Evolutionary conservation across 805 yeast genomes (phyloP).

Genomic region (Hanseniaspora hatyaiensis): DNA sequence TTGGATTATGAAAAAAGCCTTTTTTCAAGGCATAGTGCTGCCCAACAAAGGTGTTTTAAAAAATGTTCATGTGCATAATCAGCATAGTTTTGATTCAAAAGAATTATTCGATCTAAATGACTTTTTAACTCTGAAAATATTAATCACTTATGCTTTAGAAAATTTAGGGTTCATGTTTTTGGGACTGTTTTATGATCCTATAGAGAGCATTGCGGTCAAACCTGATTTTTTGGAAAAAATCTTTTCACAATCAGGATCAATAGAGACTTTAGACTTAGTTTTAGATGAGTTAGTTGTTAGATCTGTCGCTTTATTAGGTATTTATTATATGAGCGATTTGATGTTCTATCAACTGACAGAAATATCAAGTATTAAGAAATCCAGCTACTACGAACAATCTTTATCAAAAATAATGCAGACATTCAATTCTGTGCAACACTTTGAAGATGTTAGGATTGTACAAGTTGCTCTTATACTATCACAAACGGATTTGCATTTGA

Average conservation of each 20-base stretch:
- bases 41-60: conserved; percentile 3
- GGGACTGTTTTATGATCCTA: conserved; percentile 27
- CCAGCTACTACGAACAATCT: conserved; percentile 18
- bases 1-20: conserved; percentile 24
- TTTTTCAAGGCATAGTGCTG: conserved; percentile 19
- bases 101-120: conserved; percentile 9
- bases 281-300: conserved; percentile 26
- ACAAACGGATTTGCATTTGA: conserved; percentile 22
- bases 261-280: conserved; percentile 21
- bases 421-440: conserved; percentile 19
- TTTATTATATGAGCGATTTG: conserved; percentile 24
- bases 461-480: conserved; percentile 25
- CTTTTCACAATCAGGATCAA: conserved; percentile 23
- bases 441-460: conserved; percentile 25
- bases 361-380: conserved; percentile 17
- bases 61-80: neutral
- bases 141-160: conserved; percentile 26
- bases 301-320: conserved; percentile 25
- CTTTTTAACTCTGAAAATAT: conserved; percentile 21
- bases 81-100: neutral
- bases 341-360: conserved; percentile 18
- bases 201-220: conserved; percentile 26
- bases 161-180: conserved; percentile 27
- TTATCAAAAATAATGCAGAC: conserved; percentile 19
- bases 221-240: conserved; percentile 23